phyloP scores from a whole-genome alignment of 2,329 filamentous ascomycete genomes.

The Fusarium euwallaceae region DNA sequence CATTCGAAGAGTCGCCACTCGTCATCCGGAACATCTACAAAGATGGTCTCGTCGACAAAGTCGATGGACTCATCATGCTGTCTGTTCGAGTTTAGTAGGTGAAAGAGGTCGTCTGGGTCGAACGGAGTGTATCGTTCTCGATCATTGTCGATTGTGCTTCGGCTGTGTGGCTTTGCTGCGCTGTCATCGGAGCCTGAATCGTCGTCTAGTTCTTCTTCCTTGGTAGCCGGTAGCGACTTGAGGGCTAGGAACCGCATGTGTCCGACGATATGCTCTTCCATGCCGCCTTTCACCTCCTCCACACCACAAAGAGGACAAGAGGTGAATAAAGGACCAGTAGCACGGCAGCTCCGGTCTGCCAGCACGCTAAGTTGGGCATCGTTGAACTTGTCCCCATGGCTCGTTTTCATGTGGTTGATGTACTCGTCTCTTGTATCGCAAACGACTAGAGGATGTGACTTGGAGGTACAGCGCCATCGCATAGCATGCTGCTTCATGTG shows the following conservation, averaged over 20 bases:
- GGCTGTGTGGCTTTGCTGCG: not conserved
- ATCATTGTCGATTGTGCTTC: not conserved
- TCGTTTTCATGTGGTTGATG: constrained; percentile 16
- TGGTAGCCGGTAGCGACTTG: constrained; percentile 17
- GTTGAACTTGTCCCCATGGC: constrained; percentile 3
- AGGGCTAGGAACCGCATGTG: constrained; percentile 23
- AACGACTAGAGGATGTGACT: not conserved
- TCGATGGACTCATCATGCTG: not conserved
- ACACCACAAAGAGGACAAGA: constrained; percentile 9
- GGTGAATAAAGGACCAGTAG: not conserved
- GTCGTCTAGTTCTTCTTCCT: not conserved
- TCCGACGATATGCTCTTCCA: constrained; percentile 18
- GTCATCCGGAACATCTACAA: not conserved
- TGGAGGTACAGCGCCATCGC: constrained; percentile 14
- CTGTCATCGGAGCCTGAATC: not conserved
- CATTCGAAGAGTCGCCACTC: not conserved
- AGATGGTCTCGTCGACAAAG: not conserved
- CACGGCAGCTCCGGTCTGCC: constrained; percentile 9
- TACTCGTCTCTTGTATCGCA: constrained; percentile 6
- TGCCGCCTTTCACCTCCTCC: not conserved
- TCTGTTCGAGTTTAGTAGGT: not conserved
- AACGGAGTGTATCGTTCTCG: not conserved
- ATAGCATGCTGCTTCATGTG: constrained; percentile 22
- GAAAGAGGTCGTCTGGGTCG: not conserved
- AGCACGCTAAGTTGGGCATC: constrained; percentile 13